Conservation (phyloP, 73 alveolate genomes). For the Paraurostyla sp. region DNA sequence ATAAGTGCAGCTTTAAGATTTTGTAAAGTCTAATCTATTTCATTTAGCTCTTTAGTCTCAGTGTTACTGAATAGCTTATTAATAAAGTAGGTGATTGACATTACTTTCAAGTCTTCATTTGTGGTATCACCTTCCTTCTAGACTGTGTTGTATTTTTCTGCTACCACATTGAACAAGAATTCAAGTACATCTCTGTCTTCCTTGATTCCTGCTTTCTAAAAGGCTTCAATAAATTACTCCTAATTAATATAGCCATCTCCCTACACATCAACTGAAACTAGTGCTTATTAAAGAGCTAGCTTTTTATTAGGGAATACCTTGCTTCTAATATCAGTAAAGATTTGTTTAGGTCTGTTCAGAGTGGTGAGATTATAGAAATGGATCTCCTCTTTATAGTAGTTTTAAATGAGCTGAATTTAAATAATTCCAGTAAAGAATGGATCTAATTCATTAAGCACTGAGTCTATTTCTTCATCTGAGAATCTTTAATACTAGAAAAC, state of each 20-base stretch:
- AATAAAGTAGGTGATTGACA: slow-evolving; percentile 57
- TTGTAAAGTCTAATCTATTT: slow-evolving; percentile 33
- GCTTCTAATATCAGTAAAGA: slow-evolving; percentile 34
- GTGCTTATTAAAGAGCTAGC: slow-evolving; percentile 47
- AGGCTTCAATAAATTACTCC: slow-evolving; percentile 67
- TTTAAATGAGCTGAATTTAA: not conserved
- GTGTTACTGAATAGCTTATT: slow-evolving; percentile 57
- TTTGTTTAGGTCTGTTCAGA: slow-evolving; percentile 65
- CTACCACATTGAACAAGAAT: slow-evolving; percentile 54
- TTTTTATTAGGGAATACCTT: slow-evolving; percentile 63
- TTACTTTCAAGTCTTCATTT: slow-evolving; percentile 31
- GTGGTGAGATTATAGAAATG: slow-evolving; percentile 50
- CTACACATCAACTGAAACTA: slow-evolving; percentile 48
- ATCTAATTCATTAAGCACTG: slow-evolving; percentile 65
- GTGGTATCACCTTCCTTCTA: slow-evolving; percentile 19
- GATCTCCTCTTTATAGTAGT: slow-evolving; percentile 58
- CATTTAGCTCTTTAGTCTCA: slow-evolving; percentile 51
- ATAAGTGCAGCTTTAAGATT: slow-evolving; percentile 58
- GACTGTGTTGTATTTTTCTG: slow-evolving; percentile 55
- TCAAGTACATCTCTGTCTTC: slow-evolving; percentile 57
- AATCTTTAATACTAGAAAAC: slow-evolving; percentile 8
- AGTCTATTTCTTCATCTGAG: slow-evolving; percentile 65
- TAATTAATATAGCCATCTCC: slow-evolving; percentile 62
- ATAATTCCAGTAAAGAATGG: slow-evolving; percentile 67
- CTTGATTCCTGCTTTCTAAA: slow-evolving; percentile 3